Percentiles rank a stretch among this genome's conserved stretches.
Evolutionary conservation across 805 yeast species (phyloP).

Genomic region (Metschnikowia aberdeeniae): DNA sequence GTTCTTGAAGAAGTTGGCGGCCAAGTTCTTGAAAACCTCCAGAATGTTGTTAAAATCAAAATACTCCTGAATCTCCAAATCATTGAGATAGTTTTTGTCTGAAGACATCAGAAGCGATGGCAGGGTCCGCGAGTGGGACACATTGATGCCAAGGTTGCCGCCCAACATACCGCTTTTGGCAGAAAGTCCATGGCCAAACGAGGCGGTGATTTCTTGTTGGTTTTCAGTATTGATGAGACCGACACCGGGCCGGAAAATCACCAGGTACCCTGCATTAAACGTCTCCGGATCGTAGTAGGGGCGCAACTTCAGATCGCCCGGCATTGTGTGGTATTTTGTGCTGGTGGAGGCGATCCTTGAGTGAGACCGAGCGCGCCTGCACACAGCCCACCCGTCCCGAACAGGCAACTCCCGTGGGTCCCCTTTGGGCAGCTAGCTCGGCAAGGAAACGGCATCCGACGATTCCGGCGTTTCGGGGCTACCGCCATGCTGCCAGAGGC

Average conservation of each 20-base stretch:
- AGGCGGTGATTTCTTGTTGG: slow-evolving; percentile 31
- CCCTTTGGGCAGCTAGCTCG: too few relatives aligned
- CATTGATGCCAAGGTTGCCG: slow-evolving; percentile 12
- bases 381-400: neutral
- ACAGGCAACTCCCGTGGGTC: too few relatives aligned
- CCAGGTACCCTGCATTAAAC: slow-evolving; percentile 61
- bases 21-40: slow-evolving; percentile 53
- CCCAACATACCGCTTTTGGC: slow-evolving; percentile 7
- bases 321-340: slow-evolving; percentile 7
- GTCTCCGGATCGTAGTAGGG: slow-evolving; percentile 71
- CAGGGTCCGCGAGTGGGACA: slow-evolving; percentile 1
- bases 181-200: slow-evolving; percentile 18
- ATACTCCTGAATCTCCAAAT: slow-evolving; percentile 63
- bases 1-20: slow-evolving; percentile 59
- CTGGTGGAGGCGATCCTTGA: neutral
- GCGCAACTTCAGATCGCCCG: slow-evolving; percentile 36
- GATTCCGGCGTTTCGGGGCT: too few relatives aligned
- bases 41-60: slow-evolving; percentile 55
- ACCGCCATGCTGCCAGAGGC: too few relatives aligned
- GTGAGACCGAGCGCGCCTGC: slow-evolving; percentile 4
- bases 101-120: slow-evolving; percentile 6
- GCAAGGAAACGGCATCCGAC: too few relatives aligned
- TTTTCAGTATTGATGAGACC: slow-evolving; percentile 52
- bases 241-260: slow-evolving; percentile 55
- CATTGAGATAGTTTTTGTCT: slow-evolving; percentile 46